These are phyloP conservation scores for Verticillium longisporum DNA, from an alignment of 2,329 filamentous ascomycete genomes.

Conservation along the genomic window DNA sequence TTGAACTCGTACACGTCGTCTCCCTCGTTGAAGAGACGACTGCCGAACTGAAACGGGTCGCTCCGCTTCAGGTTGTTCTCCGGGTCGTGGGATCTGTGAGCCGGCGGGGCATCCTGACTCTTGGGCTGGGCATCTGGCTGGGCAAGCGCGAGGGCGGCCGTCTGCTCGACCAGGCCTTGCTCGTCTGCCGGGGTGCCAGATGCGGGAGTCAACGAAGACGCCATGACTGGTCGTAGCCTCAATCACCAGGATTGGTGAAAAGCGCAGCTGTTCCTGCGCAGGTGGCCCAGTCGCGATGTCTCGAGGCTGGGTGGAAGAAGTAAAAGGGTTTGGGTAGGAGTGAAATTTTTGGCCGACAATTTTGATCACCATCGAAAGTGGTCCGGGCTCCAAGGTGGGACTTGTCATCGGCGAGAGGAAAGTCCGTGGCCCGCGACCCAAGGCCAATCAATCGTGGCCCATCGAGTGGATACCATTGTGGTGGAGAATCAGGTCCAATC, in stretches of 20 bases:
- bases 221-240: slow-evolving; percentile 5
- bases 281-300: not conserved
- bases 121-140: slow-evolving; percentile 9
- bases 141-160: slow-evolving; percentile 15
- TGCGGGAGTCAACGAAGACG: slow-evolving; percentile 1
- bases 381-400: not conserved
- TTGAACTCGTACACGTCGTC: slow-evolving; percentile 97
- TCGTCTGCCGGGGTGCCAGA: slow-evolving; percentile 4
- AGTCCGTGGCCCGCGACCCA: not conserved
- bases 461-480: too few relatives aligned
- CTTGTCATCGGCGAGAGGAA: not conserved
- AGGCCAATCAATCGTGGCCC: not conserved
- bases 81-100: slow-evolving; percentile 66
- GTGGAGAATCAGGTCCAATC: too few relatives aligned
- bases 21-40: slow-evolving; percentile 71
- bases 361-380: not conserved
- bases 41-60: slow-evolving; percentile 95
- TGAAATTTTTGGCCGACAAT: not conserved
- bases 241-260: not conserved
- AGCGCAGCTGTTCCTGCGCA: not conserved
- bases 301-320: not conserved
- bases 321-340: not conserved
- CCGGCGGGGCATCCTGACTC: slow-evolving; percentile 27
- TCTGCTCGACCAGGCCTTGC: slow-evolving; percentile 14
- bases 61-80: slow-evolving; percentile 72